Conservation (phyloP, 495 filamentous ascomycete genomes). For the Sporormia fimetaria region DNA sequence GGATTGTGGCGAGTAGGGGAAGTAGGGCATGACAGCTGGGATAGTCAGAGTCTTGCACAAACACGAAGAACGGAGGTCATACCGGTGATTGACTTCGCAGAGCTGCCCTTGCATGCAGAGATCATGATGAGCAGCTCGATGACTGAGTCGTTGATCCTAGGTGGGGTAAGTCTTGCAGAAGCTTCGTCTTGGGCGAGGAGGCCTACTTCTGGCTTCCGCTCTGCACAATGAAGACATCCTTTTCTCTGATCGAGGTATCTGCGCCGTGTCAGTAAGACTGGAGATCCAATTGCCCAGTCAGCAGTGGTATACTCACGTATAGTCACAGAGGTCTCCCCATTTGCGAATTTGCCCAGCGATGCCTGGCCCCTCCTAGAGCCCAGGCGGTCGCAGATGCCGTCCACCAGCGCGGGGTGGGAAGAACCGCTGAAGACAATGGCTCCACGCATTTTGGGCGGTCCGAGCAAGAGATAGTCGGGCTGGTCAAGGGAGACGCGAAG, state of each 20-base stretch:
- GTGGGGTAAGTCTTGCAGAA: conserved; percentile 1
- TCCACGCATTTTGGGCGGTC: conserved; percentile 44
- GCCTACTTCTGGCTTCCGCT: conserved; percentile 74
- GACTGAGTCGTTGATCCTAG: conserved; percentile 84
- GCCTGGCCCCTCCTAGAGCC: conserved; percentile 55
- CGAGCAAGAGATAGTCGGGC: conserved; percentile 8
- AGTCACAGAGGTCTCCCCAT: conserved; percentile 94
- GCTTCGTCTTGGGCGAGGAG: too few species aligned
- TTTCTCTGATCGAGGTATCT: conserved; percentile 79
- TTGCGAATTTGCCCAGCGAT: conserved; percentile 59
- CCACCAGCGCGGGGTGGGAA: conserved; percentile 56
- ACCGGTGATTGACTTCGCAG: conserved; percentile 96
- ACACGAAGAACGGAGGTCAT: conserved; percentile 26
- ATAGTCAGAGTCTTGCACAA: conserved; percentile 5
- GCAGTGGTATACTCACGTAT: conserved; percentile 48
- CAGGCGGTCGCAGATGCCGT: conserved; percentile 60
- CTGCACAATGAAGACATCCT: conserved; percentile 98
- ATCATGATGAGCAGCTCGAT: conserved; percentile 99
- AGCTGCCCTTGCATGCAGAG: conserved; percentile 93
- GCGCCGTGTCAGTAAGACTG: neutral
- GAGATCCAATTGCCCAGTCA: neutral
- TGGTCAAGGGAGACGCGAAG: conserved; percentile 18
- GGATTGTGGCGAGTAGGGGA: conserved; percentile 95
- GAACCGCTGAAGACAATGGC: conserved; percentile 62
- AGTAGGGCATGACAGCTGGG: conserved; percentile 95